These are phyloP conservation scores for Basipetospora chlamydospora DNA, from an alignment of 2,329 filamentous ascomycete species.

Conservation along the genomic window DNA sequence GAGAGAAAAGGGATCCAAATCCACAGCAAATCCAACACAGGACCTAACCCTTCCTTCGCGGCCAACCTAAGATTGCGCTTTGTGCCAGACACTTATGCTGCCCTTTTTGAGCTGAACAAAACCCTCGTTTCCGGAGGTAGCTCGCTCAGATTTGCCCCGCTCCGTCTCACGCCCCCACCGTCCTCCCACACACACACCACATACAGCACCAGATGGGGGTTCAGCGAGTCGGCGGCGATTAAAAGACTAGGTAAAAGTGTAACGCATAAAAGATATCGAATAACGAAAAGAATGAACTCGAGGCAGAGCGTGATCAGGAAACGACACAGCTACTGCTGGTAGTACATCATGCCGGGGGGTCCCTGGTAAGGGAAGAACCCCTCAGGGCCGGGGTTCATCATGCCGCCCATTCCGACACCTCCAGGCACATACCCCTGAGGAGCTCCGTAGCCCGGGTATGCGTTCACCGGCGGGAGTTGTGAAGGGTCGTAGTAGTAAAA, in stretches of 20 bases:
- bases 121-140: too few species aligned
- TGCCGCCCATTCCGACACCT: constrained; percentile 59
- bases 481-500: constrained; percentile 84
- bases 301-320: constrained; percentile 1
- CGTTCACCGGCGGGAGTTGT: constrained; percentile 44
- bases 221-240: background rate
- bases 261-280: constrained; percentile 6
- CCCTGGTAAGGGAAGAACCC: constrained; percentile 56
- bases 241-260: constrained; percentile 7
- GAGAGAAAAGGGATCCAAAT: too few species aligned
- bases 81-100: too few species aligned
- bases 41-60: too few species aligned
- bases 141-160: too few species aligned
- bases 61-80: too few species aligned
- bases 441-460: constrained; percentile 31
- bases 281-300: constrained; percentile 8
- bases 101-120: too few species aligned
- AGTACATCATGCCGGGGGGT: constrained; percentile 43
- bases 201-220: too few species aligned
- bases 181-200: too few species aligned
- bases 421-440: constrained; percentile 39
- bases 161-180: too few species aligned
- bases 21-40: too few species aligned
- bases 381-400: constrained; percentile 57
- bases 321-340: constrained; percentile 34